Base-by-base conservation (phyloP, 306 rosid genomes). In the Senna siamea region DNA sequence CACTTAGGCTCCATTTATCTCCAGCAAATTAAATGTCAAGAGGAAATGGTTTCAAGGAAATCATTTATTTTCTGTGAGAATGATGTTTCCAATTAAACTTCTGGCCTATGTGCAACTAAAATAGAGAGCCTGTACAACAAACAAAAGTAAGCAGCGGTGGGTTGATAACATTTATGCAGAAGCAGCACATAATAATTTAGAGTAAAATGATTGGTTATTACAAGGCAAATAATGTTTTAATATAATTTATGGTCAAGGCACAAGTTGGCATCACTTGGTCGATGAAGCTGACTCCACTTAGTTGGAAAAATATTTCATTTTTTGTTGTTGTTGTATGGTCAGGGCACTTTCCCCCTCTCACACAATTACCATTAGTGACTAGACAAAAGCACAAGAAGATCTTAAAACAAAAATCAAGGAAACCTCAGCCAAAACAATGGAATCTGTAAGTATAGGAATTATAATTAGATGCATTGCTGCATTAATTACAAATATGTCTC, bases 1-100 rank as follows among this genome's bases (percentile, higher is more conserved):
- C 52, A 78, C 30, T 52, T 26, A 41, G 48, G 66, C 43, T 78
- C 37, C 61, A 15, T 44, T 44, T 54, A 55, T 53, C 55, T 64
- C 15, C 73, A 32, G 52, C 48, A 66, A 46, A 34, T 34, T 58
- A 54, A 68, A 76, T 23, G 53, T 69, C 48, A 19, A 40, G 50
- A n/a, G 22, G 23, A 56, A 32, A 44, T 44, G 28, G 69, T 58
- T 48, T 17, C 34, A 26, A 28, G 50, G 52, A 63, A 34, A 18
- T 72, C 50, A 44, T 46, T 34, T 76, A 56, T n/a, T 66, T 46
- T 44, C 75, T 57, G 7, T 30, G 32, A 40, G 41, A 60, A 47
- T 17, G 18, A 56, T 15, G 8, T 12, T 66, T 46, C 10, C 48
- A 47, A 26, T 66, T 47, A 23, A 35, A 73, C 65, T 73, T 34